Evolutionary conservation across 108 stramenopile genomes (phyloP), one percentile per base, ranked within the genome.

Genomic region (Cyclotella distinguenda): DNA sequence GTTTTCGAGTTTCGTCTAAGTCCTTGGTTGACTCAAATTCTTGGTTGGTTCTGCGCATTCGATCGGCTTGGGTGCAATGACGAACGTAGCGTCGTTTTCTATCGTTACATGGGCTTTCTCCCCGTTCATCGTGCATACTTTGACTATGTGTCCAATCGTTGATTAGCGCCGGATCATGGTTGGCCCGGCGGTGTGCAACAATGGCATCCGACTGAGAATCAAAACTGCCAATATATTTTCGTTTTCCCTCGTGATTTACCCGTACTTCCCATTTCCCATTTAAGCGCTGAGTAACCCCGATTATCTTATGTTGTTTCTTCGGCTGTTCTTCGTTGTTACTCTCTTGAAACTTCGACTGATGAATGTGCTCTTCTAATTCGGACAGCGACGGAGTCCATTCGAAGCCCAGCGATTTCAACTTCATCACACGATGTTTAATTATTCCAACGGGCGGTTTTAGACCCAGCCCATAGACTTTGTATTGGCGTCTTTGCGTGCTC

Each of bases 401-500:
- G 10, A 55, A 55, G 4, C 34, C 34, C 35, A 55, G 10, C 0
- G 13, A n/a, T 10, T 55, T 36, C 54, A 55, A 36, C 54, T 35
- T 34, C 3, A 36, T 55, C 5, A 55, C 18, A 1, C 54, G 54
- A 35, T 55, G 54, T 18, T 55, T 55, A 3, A 55, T 36, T 6
- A 55, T 36, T 18, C 54, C 54, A 32, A 55, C 54, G 4, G 54
- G 54, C 10, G 16, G 21, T 18, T 55, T 55, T 5, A 35, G 15
- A 0, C 54, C 54, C 34, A 55, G 34, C 1, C 54, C 54, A 27
- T 55, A 55, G n/a, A 55, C 23, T 18, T 35, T 23, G 34, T 55
- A 55, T 21, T 55, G 54, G 22, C 54, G 54, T 18, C 18, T 32
- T 21, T 55, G 54, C 54, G 34, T 36, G 18, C 34, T 36, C 54